Evolutionary conservation across 2,329 filamentous ascomycete genomes (phyloP).

Genomic region (Aquanectria penicillioides): DNA sequence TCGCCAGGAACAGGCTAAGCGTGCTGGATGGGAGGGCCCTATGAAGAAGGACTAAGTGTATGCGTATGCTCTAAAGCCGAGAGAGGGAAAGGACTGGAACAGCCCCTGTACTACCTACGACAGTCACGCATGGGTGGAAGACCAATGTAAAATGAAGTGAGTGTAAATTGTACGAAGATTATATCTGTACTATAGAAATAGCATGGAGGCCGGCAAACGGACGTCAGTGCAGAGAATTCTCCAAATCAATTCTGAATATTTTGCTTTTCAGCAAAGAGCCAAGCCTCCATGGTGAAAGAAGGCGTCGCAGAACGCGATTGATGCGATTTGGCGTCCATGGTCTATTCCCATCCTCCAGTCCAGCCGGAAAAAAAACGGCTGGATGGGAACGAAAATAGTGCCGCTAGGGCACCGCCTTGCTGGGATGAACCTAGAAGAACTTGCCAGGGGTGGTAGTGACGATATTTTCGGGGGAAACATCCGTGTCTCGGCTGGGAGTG

Average conservation of each 20-base stretch:
- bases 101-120: neutral
- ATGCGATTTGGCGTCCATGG: no score
- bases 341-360: no score
- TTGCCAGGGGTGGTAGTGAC: constrained; percentile 56
- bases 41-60: constrained; percentile 30
- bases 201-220: constrained; percentile 37
- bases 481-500: constrained; percentile 44
- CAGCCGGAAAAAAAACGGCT: no score
- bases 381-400: no score
- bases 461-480: constrained; percentile 35
- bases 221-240: constrained; percentile 33
- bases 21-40: constrained; percentile 45
- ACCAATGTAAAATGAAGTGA: constrained; percentile 6
- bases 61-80: no score
- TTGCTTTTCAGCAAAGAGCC: constrained; percentile 11
- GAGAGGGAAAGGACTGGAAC: neutral
- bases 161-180: constrained; percentile 41
- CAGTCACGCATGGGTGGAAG: constrained; percentile 22
- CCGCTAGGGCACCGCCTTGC: neutral
- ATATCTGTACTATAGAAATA: constrained; percentile 43
- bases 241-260: constrained; percentile 31
- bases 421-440: constrained; percentile 59
- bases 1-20: constrained; percentile 46
- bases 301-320: no score
- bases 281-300: neutral